These are phyloP conservation scores for Russula compacta DNA, from an alignment of 768 basidiomycete species.

Conservation along the genomic window DNA sequence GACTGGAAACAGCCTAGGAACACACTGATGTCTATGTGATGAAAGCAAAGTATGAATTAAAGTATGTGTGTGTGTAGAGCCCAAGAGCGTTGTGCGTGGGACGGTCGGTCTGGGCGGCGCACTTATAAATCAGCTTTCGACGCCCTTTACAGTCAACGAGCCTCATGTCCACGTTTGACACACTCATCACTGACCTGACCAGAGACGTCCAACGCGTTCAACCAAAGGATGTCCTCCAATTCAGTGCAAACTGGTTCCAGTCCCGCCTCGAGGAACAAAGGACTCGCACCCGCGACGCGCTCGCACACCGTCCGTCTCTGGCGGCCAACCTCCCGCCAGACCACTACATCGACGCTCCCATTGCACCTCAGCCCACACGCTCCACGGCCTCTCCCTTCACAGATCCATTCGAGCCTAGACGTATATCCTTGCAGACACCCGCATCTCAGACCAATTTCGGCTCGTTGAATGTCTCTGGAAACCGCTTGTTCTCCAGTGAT, in stretches of 20 bases:
- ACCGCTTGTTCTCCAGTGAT: slow-evolving; percentile 57
- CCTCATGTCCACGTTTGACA: slow-evolving; percentile 67
- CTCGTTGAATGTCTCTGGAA: slow-evolving; percentile 71
- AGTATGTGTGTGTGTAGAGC: background rate
- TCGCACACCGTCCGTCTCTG: slow-evolving; percentile 44
- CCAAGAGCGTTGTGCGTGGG: background rate
- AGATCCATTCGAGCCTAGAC: slow-evolving; percentile 36
- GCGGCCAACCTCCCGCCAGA: slow-evolving; percentile 46
- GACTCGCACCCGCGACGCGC: slow-evolving; percentile 56
- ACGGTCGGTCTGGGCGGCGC: background rate
- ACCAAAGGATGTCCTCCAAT: slow-evolving; percentile 87
- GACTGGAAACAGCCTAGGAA: too few relatives aligned
- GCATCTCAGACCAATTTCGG: slow-evolving; percentile 66
- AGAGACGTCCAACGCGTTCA: slow-evolving; percentile 80
- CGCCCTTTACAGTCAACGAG: background rate
- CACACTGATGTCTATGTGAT: background rate
- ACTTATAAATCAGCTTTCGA: background rate
- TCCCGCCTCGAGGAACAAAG: slow-evolving; percentile 79
- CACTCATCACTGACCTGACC: slow-evolving; percentile 75
- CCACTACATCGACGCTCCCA: slow-evolving; percentile 47
- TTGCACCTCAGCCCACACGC: slow-evolving; percentile 28
- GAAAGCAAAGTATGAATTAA: too few relatives aligned
- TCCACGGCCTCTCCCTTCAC: slow-evolving; percentile 50
- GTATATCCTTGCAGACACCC: slow-evolving; percentile 46
- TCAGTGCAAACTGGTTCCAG: slow-evolving; percentile 93